Evolutionary conservation across 441 rosid genomes (phyloP), one percentile per base, ranked within the genome.

Genomic region (Geranium incanum): DNA sequence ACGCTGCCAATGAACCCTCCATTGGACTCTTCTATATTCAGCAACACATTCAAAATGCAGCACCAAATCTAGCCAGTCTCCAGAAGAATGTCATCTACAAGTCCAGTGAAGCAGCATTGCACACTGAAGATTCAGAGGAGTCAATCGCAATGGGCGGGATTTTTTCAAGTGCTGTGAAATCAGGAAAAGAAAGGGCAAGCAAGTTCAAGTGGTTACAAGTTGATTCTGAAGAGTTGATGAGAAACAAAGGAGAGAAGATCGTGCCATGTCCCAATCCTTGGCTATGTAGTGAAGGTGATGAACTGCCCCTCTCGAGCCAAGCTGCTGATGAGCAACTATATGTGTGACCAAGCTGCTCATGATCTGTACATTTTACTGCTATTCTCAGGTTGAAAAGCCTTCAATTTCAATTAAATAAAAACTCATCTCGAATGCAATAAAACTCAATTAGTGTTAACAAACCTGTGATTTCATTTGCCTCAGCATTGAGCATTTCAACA

Each of bases 21-120:
- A 95, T 89, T 5, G 99, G 98, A 63, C 97, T 92, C 71, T 90
- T 84, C 83, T 95, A 89, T 81, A 83, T 92, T 67, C 99, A 92
- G 75, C 93, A 90, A 76, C 99, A 95, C 69, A 75, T 83, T 3
- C 89, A 86, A 66, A 90, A 85, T 72, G 96, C 98, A 36, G 80
- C 85, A 69, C 95, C 96, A 0, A 90, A 90, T 9, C 82, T 92
- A 3, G 70, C 84, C 68, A 83, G 68, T 68, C 88, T 95, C 76
- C 86, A 76, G 80, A 83, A 78, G 77, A 86, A 76, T 59, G 81
- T 90, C 5, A 73, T 70, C 21, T 83, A 80, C 37, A 92, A 83
- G 82, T 81, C 97, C 3, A 89, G 74, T n/a, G 95, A 82, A 76
- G 84, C 85, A 11, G 63, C 76, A 71, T 78, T 92, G 81, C 96